Conservation (phyloP, 2,329 filamentous ascomycete species). For the Fusarium siculi region DNA sequence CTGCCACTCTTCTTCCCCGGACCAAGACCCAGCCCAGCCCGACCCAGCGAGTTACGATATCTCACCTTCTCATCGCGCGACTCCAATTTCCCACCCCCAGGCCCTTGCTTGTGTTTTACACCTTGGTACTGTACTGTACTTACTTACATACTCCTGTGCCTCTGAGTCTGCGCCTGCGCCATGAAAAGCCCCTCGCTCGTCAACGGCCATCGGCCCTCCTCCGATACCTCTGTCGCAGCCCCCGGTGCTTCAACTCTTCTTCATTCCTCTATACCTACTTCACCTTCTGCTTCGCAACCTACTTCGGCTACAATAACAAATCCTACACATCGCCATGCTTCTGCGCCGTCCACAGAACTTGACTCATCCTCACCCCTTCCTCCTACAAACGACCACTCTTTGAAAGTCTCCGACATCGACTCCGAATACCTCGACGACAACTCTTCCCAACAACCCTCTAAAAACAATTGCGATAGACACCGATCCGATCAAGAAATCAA, state of each 20-base stretch:
- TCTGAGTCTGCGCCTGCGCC: slow-evolving; percentile 22
- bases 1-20: slow-evolving; percentile 39
- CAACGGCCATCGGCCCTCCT: slow-evolving; percentile 41
- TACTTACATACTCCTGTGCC: slow-evolving; percentile 8
- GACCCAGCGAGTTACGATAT: slow-evolving; percentile 42
- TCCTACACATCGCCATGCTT: slow-evolving; percentile 39
- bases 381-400: slow-evolving; percentile 22
- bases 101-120: slow-evolving; percentile 17
- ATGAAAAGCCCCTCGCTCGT: slow-evolving; percentile 42
- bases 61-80: slow-evolving; percentile 45
- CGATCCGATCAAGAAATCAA: slow-evolving; percentile 61
- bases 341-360: slow-evolving; percentile 12
- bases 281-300: slow-evolving; percentile 19
- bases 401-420: slow-evolving; percentile 26
- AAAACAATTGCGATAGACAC: slow-evolving; percentile 62
- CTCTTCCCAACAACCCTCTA: slow-evolving; percentile 44
- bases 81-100: slow-evolving; percentile 32
- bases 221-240: slow-evolving; percentile 28
- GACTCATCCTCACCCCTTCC: slow-evolving; percentile 18
- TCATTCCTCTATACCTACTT: slow-evolving; percentile 26
- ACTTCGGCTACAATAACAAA: slow-evolving; percentile 9
- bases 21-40: background rate
- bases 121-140: background rate
- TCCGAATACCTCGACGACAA: slow-evolving; percentile 19
- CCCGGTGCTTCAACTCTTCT: slow-evolving; percentile 13